Evolutionary conservation across 139 green algal species (phyloP).

Genomic region (Yamagishiella unicocca): DNA sequence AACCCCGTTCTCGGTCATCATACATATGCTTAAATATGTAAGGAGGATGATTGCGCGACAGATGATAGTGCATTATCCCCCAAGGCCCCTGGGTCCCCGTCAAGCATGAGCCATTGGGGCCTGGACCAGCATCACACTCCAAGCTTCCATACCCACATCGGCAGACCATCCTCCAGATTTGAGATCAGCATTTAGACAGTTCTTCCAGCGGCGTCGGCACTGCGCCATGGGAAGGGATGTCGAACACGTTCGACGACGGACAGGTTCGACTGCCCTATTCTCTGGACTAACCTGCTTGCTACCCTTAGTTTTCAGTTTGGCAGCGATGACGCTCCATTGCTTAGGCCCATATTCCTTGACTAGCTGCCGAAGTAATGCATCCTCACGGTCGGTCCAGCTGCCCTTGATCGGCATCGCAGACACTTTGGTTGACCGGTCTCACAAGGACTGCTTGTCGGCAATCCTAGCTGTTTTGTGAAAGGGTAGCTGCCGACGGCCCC

Average conservation of each 20-base stretch:
- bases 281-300: constrained; percentile 79
- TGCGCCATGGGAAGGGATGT: constrained; percentile 35
- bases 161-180: constrained; percentile 74
- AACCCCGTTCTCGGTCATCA: too few relatives aligned
- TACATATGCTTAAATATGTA: too few relatives aligned
- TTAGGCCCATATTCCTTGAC: constrained; percentile 75
- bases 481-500: too few relatives aligned
- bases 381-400: constrained; percentile 55
- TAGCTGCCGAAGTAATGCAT: constrained; percentile 68
- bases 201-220: constrained; percentile 82
- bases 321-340: constrained; percentile 75
- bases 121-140: too few relatives aligned
- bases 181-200: constrained; percentile 74
- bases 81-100: not conserved
- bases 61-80: too few relatives aligned
- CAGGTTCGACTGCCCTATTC: too few relatives aligned
- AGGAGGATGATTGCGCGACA: too few relatives aligned
- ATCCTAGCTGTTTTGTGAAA: too few relatives aligned
- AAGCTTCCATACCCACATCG: constrained; percentile 49
- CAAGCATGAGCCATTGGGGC: not conserved
- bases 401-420: not conserved
- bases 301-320: constrained; percentile 66
- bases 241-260: too few relatives aligned
- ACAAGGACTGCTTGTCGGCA: too few relatives aligned
- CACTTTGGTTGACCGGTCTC: too few relatives aligned